Evolutionary conservation across 495 filamentous ascomycete species (phyloP), one percentile per base, ranked within the genome.

Genomic region (Cenococcum geophilum): DNA sequence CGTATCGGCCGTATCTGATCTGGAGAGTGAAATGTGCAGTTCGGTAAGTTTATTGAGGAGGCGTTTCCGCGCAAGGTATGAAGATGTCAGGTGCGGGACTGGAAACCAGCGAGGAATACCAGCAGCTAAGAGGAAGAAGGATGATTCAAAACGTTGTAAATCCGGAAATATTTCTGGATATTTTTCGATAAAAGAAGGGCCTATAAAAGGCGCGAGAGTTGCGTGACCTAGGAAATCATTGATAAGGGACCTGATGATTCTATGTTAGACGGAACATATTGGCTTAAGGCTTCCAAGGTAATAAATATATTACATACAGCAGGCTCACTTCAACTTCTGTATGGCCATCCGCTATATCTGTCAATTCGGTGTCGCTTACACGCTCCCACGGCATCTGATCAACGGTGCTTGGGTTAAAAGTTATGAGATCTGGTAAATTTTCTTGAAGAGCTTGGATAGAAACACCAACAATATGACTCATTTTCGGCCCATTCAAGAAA

Each of bases 361-460:
- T 63, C 10, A 58, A 65, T 22, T 75, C 68, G 0, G 66, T 50
- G 16, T 76, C 62, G 14, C 68, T 67, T 1, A 78, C 74, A 4
- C 82, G 79, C 68, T 88, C 85, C 85, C 85, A 87, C 0, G 70
- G 72, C 57, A 74, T 74, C 62, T 86, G 80, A 62, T 89, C 85
- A 25, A 87, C 80, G 5, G 78, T 67, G 49, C 82, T 83, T n/a
- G 74, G 71, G 37, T 72, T 77, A 62, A 84, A 86, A 5, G 79
- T 81, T 25, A 87, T 80, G 34, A 88, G 61, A 55, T 81, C 78
- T 62, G 77, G 63, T 58, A 78, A 58, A 70, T 77, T 56, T 59
- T 71, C 57, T 74, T 78, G 60, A 3, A 85, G 64, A 18, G 72
- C 60, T 0, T 60, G 60, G n/a, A 73, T 65, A 9, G 76, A 75